phyloP scores from a whole-genome alignment of 805 yeast genomes.

The Cyberlindnera suaveolens region DNA sequence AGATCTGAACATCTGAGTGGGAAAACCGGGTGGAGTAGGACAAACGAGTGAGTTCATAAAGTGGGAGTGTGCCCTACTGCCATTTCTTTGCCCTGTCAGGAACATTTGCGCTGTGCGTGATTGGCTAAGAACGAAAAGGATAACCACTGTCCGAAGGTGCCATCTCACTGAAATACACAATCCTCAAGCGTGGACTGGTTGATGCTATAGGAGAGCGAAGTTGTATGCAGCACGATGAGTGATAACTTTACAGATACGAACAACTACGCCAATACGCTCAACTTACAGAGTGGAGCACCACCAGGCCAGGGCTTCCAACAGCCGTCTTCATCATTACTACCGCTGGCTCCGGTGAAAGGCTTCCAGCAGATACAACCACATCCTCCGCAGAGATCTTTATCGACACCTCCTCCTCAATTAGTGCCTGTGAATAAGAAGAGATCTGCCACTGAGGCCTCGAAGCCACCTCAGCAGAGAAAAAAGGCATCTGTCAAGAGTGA shows the following conservation, averaged over 20 bases:
- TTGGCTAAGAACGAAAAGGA: too few relatives aligned
- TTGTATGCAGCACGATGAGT: slow-evolving; percentile 16
- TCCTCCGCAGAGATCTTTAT: background rate
- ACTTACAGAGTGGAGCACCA: slow-evolving; percentile 3
- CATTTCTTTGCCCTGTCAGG: too few relatives aligned
- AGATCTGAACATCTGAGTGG: too few relatives aligned
- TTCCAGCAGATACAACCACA: slow-evolving; percentile 5
- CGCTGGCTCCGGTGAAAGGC: background rate
- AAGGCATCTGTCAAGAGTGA: slow-evolving; percentile 3
- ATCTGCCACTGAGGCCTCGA: background rate
- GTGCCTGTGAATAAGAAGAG: slow-evolving; percentile 9
- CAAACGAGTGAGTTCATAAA: too few relatives aligned
- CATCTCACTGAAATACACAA: too few relatives aligned
- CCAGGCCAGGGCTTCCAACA: background rate
- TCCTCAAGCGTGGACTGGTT: background rate
- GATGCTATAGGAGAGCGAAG: background rate
- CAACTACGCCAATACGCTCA: slow-evolving; percentile 19
- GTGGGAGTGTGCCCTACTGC: too few relatives aligned
- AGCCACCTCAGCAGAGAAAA: slow-evolving; percentile 3
- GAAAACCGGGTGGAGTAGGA: too few relatives aligned
- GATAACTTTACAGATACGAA: slow-evolving; percentile 26
- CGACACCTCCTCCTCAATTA: too few relatives aligned
- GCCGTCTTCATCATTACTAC: background rate
- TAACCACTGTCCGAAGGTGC: too few relatives aligned
- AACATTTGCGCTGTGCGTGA: too few relatives aligned